Conservation (phyloP, 2,329 filamentous ascomycete genomes). For the Exophiala dermatitidis region DNA sequence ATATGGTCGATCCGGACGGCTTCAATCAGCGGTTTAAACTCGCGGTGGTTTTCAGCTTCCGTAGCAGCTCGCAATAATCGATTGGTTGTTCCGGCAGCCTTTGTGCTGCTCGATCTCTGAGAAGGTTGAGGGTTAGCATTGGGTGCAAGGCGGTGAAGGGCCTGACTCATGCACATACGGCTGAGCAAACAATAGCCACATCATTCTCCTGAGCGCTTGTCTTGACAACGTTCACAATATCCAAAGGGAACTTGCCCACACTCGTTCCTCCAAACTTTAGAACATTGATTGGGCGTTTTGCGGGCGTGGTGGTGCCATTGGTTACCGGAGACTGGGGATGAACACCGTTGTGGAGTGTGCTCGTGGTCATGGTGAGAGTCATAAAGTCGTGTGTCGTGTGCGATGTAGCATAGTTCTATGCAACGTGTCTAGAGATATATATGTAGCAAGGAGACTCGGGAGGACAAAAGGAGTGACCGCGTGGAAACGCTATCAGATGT, state of each 20-base stretch:
- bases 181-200: slow-evolving; percentile 91
- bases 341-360: slow-evolving; percentile 25
- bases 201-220: slow-evolving; percentile 59
- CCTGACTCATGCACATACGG: slow-evolving; percentile 33
- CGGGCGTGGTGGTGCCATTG: slow-evolving; percentile 13
- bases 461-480: not conserved
- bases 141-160: not conserved
- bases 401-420: slow-evolving; percentile 8
- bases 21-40: slow-evolving; percentile 68
- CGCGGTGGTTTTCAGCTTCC: slow-evolving; percentile 42
- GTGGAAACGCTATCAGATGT: not conserved
- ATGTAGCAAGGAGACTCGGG: not conserved
- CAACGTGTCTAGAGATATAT: not conserved
- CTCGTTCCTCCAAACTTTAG: slow-evolving; percentile 59
- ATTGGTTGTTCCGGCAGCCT: slow-evolving; percentile 91
- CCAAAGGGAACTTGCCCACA: slow-evolving; percentile 83
- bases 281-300: slow-evolving; percentile 15
- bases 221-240: slow-evolving; percentile 66
- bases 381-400: not conserved
- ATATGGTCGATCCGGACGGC: slow-evolving; percentile 79
- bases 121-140: not conserved
- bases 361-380: slow-evolving; percentile 15
- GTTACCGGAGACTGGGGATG: slow-evolving; percentile 4
- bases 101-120: slow-evolving; percentile 77
- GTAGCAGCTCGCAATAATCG: slow-evolving; percentile 46